Evolutionary conservation across 768 basidiomycete genomes (phyloP).

Genomic region (Fibroporia radiculosa): DNA sequence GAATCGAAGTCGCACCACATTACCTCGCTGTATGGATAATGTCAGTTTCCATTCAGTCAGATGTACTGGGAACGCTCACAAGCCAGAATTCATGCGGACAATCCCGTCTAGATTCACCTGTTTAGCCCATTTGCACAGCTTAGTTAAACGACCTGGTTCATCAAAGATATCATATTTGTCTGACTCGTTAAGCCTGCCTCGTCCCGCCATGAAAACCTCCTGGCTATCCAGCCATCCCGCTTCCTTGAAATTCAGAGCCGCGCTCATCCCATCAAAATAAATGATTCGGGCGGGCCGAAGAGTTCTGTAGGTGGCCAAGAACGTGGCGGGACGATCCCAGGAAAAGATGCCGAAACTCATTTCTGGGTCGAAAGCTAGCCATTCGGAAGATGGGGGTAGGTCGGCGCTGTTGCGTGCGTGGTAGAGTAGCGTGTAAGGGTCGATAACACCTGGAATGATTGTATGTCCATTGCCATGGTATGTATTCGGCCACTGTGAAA

Average conservation of each 20-base stretch:
- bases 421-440: constrained; percentile 2
- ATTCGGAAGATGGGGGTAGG: background rate
- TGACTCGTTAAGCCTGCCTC: background rate
- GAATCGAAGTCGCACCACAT: constrained; percentile 6
- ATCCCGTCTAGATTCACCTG: background rate
- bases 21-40: constrained; percentile 2
- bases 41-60: too few species aligned
- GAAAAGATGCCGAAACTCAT: constrained; percentile 6
- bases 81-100: constrained; percentile 5
- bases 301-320: constrained; percentile 1
- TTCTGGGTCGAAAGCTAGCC: constrained; percentile 5
- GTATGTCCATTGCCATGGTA: constrained; percentile 4
- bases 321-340: background rate
- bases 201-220: constrained; percentile 1
- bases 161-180: too few species aligned
- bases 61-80: background rate
- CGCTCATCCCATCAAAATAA: constrained; percentile 5
- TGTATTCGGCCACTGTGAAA: constrained; percentile 4
- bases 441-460: constrained; percentile 1
- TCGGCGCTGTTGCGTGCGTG: constrained; percentile 1
- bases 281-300: background rate
- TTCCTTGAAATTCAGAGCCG: background rate
- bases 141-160: too few species aligned
- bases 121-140: constrained; percentile 1
- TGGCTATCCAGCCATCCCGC: constrained; percentile 2